Conservation (phyloP, 2,329 filamentous ascomycete species). For the Cryphonectria carpinicola region DNA sequence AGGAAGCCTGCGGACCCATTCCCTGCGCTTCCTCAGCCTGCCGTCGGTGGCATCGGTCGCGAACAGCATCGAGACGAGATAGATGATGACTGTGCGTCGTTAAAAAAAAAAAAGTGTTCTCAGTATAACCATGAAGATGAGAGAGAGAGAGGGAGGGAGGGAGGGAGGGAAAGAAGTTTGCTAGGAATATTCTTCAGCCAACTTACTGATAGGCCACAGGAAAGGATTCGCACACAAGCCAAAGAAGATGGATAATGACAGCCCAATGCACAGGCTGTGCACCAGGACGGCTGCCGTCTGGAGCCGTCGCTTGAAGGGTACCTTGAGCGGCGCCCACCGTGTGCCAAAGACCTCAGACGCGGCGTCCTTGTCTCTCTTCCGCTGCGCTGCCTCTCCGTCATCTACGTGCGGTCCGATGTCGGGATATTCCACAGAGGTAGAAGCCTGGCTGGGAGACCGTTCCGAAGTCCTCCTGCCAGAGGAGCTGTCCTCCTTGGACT, state of each 20-base stretch:
- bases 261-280: conserved; percentile 73
- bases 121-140: background rate
- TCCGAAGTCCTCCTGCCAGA: background rate
- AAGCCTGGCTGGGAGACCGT: conserved; percentile 18
- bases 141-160: too few species aligned
- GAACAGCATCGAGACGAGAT: conserved; percentile 81
- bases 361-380: conserved; percentile 18
- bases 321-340: conserved; percentile 80
- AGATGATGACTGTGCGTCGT: conserved; percentile 58
- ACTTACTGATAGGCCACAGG: conserved; percentile 72
- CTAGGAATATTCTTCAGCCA: too few species aligned
- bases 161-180: too few species aligned
- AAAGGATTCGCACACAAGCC: conserved; percentile 88
- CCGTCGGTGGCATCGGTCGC: conserved; percentile 80
- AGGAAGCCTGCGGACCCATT: conserved; percentile 71
- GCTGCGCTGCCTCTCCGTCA: conserved; percentile 17
- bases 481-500: background rate
- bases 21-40: conserved; percentile 72
- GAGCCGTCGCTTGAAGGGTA: conserved; percentile 71
- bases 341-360: conserved; percentile 54
- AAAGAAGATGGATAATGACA: conserved; percentile 80
- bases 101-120: background rate
- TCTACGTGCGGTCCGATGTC: conserved; percentile 22
- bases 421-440: conserved; percentile 27
- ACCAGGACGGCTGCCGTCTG: conserved; percentile 79